These are phyloP conservation scores for Lactarius quietus DNA, from an alignment of 768 basidiomycete species.

Conservation along the genomic window DNA sequence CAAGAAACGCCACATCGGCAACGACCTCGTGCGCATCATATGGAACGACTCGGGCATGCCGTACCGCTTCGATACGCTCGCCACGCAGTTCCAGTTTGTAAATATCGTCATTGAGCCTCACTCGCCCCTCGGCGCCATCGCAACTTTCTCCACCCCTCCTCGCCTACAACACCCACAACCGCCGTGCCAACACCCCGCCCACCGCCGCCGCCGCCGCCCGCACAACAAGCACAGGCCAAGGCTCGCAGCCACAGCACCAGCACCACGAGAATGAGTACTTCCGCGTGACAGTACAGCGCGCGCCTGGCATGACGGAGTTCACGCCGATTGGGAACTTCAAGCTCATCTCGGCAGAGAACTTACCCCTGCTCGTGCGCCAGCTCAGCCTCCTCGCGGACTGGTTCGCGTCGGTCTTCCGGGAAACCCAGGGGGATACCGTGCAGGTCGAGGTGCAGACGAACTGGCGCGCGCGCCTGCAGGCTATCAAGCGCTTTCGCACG, in stretches of 20 bases:
- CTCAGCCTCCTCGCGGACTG: conserved; percentile 85
- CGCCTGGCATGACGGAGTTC: conserved; percentile 90
- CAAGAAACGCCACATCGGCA: conserved; percentile 97
- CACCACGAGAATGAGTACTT: conserved; percentile 92
- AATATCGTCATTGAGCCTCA: conserved; percentile 97
- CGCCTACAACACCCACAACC: background rate
- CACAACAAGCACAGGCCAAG: background rate
- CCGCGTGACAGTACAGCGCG: conserved; percentile 88
- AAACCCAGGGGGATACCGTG: conserved; percentile 66
- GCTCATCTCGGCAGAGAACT: conserved; percentile 82
- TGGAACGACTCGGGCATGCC: conserved; percentile 96
- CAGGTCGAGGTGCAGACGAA: conserved; percentile 82
- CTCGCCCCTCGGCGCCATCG: conserved; percentile 68
- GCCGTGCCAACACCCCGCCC: background rate
- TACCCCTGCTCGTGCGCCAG: conserved; percentile 87
- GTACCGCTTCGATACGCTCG: conserved; percentile 88
- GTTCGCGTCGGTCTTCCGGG: conserved; percentile 80
- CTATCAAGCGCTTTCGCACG: conserved; percentile 64
- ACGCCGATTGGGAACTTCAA: conserved; percentile 91
- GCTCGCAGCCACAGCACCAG: conserved; percentile 57
- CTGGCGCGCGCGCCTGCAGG: conserved; percentile 78
- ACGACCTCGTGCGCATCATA: conserved; percentile 93
- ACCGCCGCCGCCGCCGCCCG: background rate
- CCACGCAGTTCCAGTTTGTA: conserved; percentile 93
- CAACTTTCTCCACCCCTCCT: conserved; percentile 57